These are phyloP conservation scores for Calcarisporium arbuscula DNA, from an alignment of 2,329 filamentous ascomycete species.

Conservation along the genomic window DNA sequence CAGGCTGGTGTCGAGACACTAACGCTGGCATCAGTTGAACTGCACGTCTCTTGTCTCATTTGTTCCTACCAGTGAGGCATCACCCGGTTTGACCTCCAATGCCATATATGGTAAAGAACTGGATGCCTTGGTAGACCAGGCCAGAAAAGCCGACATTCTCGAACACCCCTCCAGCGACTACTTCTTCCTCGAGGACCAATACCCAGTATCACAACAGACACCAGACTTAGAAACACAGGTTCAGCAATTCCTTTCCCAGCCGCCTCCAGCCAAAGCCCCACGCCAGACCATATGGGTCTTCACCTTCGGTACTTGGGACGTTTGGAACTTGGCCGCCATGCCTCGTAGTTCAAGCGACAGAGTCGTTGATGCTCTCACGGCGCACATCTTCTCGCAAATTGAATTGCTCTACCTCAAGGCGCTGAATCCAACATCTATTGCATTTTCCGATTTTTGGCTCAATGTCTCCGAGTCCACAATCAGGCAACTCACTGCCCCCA, in stretches of 20 bases:
- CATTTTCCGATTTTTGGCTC: constrained; percentile 38
- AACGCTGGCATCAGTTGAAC: constrained; percentile 27
- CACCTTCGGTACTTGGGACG: constrained; percentile 47
- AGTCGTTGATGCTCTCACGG: constrained; percentile 29
- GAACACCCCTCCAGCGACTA: constrained; percentile 35
- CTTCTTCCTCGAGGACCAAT: constrained; percentile 34
- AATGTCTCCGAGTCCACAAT: constrained; percentile 20
- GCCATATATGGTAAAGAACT: constrained; percentile 39
- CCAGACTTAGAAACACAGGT: constrained; percentile 41
- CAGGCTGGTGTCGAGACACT: background rate
- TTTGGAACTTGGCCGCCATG: constrained; percentile 45
- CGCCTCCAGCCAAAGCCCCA: constrained; percentile 24
- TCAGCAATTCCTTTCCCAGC: constrained; percentile 35
- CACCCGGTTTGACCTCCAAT: constrained; percentile 46
- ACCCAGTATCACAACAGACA: constrained; percentile 30
- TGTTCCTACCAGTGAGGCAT: constrained; percentile 36
- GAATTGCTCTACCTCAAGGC: constrained; percentile 41
- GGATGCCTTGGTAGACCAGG: constrained; percentile 28
- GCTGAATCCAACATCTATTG: constrained; percentile 33
- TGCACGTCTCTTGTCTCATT: constrained; percentile 41
- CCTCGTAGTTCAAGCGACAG: constrained; percentile 32
- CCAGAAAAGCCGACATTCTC: constrained; percentile 22
- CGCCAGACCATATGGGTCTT: constrained; percentile 48
- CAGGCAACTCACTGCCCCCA: constrained; percentile 17
- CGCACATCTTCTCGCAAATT: constrained; percentile 36